phyloP scores from a whole-genome alignment of 1,284 basidiomycete genomes.

The Ustilago crameri region DNA sequence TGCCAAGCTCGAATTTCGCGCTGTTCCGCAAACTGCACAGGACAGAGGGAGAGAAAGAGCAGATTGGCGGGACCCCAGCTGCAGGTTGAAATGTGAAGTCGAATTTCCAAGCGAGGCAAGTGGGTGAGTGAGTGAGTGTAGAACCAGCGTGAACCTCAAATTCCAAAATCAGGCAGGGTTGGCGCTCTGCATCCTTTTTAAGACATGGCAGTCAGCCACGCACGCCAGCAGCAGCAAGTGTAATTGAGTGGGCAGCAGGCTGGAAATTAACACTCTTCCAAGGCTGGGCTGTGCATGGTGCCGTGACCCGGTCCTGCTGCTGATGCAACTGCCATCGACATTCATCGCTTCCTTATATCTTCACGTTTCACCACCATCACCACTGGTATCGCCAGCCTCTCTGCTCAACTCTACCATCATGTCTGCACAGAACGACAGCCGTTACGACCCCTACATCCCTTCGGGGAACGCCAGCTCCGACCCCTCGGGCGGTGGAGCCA shows the following conservation, averaged over 20 bases:
- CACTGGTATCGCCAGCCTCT: neutral
- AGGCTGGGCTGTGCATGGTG: constrained; percentile 7
- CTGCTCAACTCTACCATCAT: constrained; percentile 19
- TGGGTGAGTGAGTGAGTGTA: neutral
- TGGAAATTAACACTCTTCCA: neutral
- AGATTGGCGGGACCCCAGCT: too few species aligned
- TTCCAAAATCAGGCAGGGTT: neutral
- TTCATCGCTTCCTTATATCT: neutral
- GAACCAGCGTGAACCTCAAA: constrained; percentile 10
- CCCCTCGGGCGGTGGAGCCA: constrained; percentile 46
- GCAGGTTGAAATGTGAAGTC: too few species aligned
- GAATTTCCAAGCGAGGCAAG: too few species aligned
- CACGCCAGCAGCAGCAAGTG: neutral
- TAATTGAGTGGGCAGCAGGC: neutral
- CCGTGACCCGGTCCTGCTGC: neutral
- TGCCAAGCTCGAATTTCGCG: too few species aligned
- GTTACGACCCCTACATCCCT: constrained; percentile 67
- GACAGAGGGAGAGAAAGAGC: too few species aligned
- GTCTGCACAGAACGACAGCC: constrained; percentile 53
- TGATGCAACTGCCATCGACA: neutral
- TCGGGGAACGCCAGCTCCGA: constrained; percentile 55
- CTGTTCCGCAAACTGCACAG: too few species aligned
- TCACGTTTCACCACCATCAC: neutral
- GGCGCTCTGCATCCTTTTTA: neutral
- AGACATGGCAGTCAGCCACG: neutral